Percentiles rank a stretch among this genome's conserved stretches.
Evolutionary conservation across 139 green algal genomes (phyloP).

Genomic region (Closterium sp.): DNA sequence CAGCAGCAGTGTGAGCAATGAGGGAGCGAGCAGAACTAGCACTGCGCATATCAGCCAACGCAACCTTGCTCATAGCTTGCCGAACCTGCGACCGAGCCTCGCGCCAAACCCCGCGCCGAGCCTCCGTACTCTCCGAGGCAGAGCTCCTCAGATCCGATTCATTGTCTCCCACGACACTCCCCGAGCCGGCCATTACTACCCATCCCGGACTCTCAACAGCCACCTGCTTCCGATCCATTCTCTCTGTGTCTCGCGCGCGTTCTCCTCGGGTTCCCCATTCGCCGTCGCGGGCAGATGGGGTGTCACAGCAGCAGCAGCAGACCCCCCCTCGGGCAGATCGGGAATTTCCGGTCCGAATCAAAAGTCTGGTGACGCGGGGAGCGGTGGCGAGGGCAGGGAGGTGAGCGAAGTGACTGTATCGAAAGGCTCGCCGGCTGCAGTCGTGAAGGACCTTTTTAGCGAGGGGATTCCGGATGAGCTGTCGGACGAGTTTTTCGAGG

Average conservation of each 20-base stretch:
- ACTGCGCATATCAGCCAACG: neutral
- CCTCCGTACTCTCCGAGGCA: neutral
- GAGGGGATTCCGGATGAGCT: neutral
- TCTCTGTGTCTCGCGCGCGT: neutral
- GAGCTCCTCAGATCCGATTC: neutral
- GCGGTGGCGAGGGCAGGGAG: neutral
- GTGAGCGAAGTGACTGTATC: neutral
- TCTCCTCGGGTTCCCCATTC: neutral
- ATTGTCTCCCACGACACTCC: neutral
- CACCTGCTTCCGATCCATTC: neutral
- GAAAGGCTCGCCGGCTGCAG: neutral
- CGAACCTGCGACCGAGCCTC: neutral
- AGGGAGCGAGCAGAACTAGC: neutral
- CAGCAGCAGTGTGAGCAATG: no score
- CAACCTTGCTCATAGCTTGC: neutral
- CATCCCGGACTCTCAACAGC: neutral
- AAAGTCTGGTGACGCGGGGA: neutral
- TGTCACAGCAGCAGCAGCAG: neutral
- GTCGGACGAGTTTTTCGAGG: constrained; percentile 16
- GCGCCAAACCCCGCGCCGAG: neutral
- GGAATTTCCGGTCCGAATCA: neutral
- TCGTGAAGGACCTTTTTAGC: neutral
- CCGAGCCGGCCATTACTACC: neutral
- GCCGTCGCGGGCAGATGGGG: neutral
- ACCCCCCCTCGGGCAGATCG: neutral